These are phyloP conservation scores for Spinacia oleracea DNA, from an alignment of 179 eudicot genomes.

Conservation along the genomic window DNA sequence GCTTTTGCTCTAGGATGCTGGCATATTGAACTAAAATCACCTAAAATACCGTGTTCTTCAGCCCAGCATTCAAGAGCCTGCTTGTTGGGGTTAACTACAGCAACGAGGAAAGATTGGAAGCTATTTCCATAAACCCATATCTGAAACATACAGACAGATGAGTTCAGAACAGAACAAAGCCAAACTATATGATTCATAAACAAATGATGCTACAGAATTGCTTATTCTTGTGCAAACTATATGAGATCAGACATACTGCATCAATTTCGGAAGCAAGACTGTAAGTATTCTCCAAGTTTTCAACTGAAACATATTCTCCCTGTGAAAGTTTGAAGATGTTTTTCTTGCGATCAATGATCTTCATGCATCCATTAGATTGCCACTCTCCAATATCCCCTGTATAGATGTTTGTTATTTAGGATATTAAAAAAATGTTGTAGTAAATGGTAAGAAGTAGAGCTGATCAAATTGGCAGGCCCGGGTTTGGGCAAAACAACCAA, in stretches of 20 bases:
- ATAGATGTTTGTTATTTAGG: not conserved
- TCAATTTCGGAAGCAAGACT: conserved; percentile 58
- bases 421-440: not conserved
- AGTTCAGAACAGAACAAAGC: not conserved
- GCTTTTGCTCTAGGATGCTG: conserved; percentile 24
- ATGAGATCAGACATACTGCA: conserved; percentile 48
- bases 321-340: conserved; percentile 97
- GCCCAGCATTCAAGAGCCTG: conserved; percentile 72
- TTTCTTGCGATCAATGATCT: conserved; percentile 91
- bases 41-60: conserved; percentile 42
- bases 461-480: no score
- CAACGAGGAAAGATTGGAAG: conserved; percentile 79
- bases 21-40: conserved; percentile 25
- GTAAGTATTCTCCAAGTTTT: conserved; percentile 78
- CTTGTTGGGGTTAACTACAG: conserved; percentile 66
- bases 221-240: not conserved
- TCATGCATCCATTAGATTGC: conserved; percentile 93
- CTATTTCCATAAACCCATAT: conserved; percentile 91
- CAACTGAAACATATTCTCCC: conserved; percentile 94
- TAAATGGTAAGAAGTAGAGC: no score
- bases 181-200: not conserved
- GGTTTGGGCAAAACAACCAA: no score
- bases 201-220: not conserved
- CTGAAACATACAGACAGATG: conserved; percentile 34
- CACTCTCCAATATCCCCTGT: conserved; percentile 96